Percentiles rank a stretch among this genome's conserved stretches.
Conservation (phyloP, 73 alveolate genomes). For the Symbiodinium pilosum region DNA sequence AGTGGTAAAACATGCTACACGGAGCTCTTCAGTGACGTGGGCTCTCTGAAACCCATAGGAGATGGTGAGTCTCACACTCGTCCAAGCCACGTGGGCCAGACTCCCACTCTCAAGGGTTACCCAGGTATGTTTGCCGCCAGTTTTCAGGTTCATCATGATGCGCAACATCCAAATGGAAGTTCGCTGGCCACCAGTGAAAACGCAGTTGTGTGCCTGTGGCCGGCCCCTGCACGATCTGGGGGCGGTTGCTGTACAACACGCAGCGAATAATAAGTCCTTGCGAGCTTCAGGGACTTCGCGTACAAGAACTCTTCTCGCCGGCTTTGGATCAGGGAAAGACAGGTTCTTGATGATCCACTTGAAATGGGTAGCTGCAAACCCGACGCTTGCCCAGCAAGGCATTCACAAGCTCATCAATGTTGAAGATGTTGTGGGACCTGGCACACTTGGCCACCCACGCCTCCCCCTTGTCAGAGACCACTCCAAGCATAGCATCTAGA, state of each 20-base stretch:
- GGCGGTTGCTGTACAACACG: background rate
- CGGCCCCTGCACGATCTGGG: background rate
- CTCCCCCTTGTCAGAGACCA: background rate
- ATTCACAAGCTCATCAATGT: background rate
- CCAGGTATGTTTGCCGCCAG: background rate
- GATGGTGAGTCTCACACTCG: background rate
- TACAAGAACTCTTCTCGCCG: background rate
- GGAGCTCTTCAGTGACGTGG: background rate
- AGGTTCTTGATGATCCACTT: conserved; percentile 21
- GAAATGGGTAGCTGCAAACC: background rate
- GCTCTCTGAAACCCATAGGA: background rate
- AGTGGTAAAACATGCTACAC: background rate
- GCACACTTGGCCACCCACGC: conserved; percentile 31
- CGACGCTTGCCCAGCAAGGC: background rate
- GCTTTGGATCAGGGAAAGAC: background rate
- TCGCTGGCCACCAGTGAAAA: background rate
- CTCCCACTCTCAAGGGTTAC: background rate
- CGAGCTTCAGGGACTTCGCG: background rate
- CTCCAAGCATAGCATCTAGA: conserved; percentile 8
- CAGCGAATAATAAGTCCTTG: background rate
- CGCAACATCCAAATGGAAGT: background rate
- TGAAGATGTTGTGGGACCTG: background rate
- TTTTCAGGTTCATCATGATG: background rate
- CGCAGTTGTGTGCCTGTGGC: background rate
- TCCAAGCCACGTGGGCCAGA: background rate